Evolutionary conservation across 1,139 yeast species (phyloP).

Genomic region (Arxiozyma slooffiae): DNA sequence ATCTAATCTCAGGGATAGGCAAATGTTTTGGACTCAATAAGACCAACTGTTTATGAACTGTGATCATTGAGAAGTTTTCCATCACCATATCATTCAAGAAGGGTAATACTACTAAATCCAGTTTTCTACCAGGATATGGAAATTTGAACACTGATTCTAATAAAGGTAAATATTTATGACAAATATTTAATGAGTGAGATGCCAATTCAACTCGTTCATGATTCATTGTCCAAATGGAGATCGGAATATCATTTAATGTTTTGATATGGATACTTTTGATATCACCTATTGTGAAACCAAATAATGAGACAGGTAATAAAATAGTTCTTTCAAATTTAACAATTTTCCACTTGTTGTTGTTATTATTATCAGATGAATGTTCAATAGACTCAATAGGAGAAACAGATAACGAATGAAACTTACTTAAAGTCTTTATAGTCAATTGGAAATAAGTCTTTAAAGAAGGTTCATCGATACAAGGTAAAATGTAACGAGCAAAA

Average conservation of each 20-base stretch:
- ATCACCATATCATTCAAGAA: slow-evolving; percentile 67
- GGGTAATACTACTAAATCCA: slow-evolving; percentile 60
- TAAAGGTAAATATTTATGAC: slow-evolving; percentile 40
- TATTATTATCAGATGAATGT: slow-evolving; percentile 23
- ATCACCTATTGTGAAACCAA: slow-evolving; percentile 61
- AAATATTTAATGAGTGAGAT: slow-evolving; percentile 38
- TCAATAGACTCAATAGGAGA: slow-evolving; percentile 21
- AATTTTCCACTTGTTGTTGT: slow-evolving; percentile 25
- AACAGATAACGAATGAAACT: slow-evolving; percentile 45
- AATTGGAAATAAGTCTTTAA: slow-evolving; percentile 44
- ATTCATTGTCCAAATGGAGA: slow-evolving; percentile 40
- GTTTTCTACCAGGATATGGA: slow-evolving; percentile 47
- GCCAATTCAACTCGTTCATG: slow-evolving; percentile 32
- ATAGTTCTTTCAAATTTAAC: slow-evolving; percentile 43
- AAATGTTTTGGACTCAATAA: slow-evolving; percentile 34
- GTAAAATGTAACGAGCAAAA: slow-evolving; percentile 51
- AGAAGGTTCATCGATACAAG: slow-evolving; percentile 56
- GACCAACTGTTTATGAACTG: slow-evolving; percentile 46
- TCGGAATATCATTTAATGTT: slow-evolving; percentile 31
- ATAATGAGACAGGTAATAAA: slow-evolving; percentile 49
- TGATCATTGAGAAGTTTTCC: slow-evolving; percentile 67
- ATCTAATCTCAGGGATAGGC: slow-evolving; percentile 19
- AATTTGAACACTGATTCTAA: slow-evolving; percentile 36
- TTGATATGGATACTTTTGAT: slow-evolving; percentile 41
- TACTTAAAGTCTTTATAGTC: slow-evolving; percentile 36